Conservation (phyloP, 192 early-diverging fungal species). For the Glomus cerebriforme region DNA sequence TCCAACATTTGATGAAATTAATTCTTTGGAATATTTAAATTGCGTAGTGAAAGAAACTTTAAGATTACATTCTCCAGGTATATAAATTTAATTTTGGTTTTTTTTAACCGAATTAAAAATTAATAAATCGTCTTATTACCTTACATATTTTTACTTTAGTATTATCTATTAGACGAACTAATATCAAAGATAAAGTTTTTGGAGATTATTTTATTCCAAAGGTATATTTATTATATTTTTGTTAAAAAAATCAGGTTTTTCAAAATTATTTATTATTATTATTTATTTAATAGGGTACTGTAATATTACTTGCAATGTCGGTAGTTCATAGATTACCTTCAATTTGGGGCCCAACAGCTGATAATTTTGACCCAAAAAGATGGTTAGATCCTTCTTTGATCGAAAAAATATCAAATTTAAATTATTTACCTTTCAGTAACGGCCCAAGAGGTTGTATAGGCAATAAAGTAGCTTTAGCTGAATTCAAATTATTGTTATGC, state of each 20-base stretch:
- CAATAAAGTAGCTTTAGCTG: too few relatives aligned
- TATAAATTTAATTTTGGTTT: too few relatives aligned
- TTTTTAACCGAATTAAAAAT: neutral
- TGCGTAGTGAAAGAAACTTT: constrained; percentile 55
- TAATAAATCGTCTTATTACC: neutral
- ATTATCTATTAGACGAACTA: constrained; percentile 44
- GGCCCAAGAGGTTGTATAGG: too few relatives aligned
- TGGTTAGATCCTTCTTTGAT: constrained; percentile 48
- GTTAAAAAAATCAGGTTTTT: too few relatives aligned
- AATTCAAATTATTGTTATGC: too few relatives aligned
- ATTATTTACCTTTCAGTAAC: too few relatives aligned
- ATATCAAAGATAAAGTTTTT: constrained; percentile 39
- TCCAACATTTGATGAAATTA: constrained; percentile 49
- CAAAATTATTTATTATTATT: neutral
- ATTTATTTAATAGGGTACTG: neutral
- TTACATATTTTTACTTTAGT: constrained; percentile 27
- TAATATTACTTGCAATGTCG: too few relatives aligned
- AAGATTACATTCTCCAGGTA: constrained; percentile 48
- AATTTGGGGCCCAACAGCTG: constrained; percentile 6
- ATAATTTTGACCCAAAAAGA: constrained; percentile 55
- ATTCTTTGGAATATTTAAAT: constrained; percentile 50
- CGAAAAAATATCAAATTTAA: constrained; percentile 34
- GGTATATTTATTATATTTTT: constrained; percentile 28
- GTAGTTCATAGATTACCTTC: too few relatives aligned
- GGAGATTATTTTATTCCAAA: constrained; percentile 54